Base-by-base conservation (phyloP, 2,329 filamentous ascomycete genomes). In the Pestalotiopsis sp. region DNA sequence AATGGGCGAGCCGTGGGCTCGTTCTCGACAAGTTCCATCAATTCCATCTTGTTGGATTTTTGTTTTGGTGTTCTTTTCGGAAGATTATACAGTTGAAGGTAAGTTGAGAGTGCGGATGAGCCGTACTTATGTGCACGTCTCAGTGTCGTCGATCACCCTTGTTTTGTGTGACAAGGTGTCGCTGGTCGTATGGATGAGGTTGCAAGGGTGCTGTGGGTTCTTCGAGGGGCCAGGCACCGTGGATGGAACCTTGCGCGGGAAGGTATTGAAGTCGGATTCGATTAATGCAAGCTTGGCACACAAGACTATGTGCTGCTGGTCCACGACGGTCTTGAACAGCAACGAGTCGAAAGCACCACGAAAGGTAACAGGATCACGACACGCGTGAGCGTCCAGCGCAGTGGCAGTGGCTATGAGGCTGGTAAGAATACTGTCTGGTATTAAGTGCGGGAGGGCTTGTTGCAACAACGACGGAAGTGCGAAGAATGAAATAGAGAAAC, bases 11-110 rank as follows among this genome's bases (percentile, higher is more conserved):
- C 83, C 68, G 86, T 85, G 64, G 87, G 85, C 82, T 90, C 88
- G 77, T 90, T 87, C 71, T 90, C 88, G 71, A 90, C 88, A 72
- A 91, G 82, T 79, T 90, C 88, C 80, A 90, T 85, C 74, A 91
- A 84, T 80, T 90, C 89, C 89, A 91, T 90, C 69, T 77, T 76
- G 31, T 77, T 70, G 73, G 71, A 70, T 66, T 13, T 66, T 66
- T 20, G 13, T 71, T 56, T 20, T 64, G 14, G 14, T n/a, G 20
- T 27, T 27, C 67, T 68, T 66, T 67, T 70, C 67, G 69, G 71
- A 70, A 25, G 62, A 31, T 68, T 71, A 27, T 36, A 60, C 23
- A 27, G 6, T 14, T 14, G 12, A 39, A 62, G 59, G 59, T 62
- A 20, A 20, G 38, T 68, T 58, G 68, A 62, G 31, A 72, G 73